Evolutionary conservation across 306 rosid species (phyloP).

Genomic region (Nissolia schottii): DNA sequence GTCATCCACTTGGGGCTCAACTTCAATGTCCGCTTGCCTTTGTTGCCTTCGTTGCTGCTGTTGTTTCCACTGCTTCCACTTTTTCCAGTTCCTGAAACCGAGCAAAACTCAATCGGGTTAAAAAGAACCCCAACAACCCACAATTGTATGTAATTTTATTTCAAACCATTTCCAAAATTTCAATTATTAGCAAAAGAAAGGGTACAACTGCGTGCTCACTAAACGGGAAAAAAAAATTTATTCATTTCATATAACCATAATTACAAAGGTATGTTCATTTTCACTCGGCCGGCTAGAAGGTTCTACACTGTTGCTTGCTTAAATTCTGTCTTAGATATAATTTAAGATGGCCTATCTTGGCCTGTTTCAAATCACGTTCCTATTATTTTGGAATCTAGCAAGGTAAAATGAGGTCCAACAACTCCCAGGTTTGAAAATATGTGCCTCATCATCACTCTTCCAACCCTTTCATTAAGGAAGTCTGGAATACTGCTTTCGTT

Average conservation of each 20-base stretch:
- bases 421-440: no score
- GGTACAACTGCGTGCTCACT: not conserved
- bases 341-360: no score
- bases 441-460: no score
- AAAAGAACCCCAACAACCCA: slow-evolving; percentile 13
- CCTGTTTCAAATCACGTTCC: no score
- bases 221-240: not conserved
- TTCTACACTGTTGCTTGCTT: no score
- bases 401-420: no score
- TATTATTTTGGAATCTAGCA: no score
- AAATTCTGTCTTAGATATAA: no score
- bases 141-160: not conserved
- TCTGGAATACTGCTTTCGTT: no score
- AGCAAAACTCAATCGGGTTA: not conserved
- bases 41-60: slow-evolving; percentile 47
- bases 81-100: slow-evolving; percentile 80
- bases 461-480: no score
- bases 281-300: no score
- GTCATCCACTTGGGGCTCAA: slow-evolving; percentile 44
- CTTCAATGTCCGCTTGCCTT: slow-evolving; percentile 27
- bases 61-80: slow-evolving; percentile 69
- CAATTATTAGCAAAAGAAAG: not conserved
- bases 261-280: not conserved
- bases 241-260: not conserved
- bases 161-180: not conserved